A percentile compares a stretch with the other conserved stretches of the same genome.
Evolutionary conservation across 2,329 filamentous ascomycete genomes (phyloP).

Genomic region (Aspergillus chevalieri): DNA sequence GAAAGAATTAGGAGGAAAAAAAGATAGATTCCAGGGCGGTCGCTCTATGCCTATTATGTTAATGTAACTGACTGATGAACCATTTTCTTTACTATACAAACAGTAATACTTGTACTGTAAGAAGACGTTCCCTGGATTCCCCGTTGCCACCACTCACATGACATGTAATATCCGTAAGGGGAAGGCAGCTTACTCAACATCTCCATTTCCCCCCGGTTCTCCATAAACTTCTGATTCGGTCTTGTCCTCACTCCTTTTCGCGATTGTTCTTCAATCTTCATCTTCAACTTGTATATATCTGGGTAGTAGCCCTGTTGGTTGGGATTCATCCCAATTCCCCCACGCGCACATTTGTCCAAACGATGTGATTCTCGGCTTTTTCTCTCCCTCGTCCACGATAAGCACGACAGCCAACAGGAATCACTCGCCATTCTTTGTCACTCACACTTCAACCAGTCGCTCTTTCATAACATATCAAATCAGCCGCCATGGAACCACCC

Average conservation of each 20-base stretch:
- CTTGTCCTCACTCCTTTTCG: background rate
- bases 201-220: background rate
- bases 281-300: conserved; percentile 5
- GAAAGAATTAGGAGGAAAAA: background rate
- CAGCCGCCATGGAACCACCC: conserved; percentile 7
- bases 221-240: background rate
- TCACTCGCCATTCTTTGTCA: background rate
- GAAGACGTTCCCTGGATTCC: background rate
- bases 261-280: too few relatives aligned
- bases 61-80: too few relatives aligned
- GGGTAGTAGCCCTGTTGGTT: conserved; percentile 3
- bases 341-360: too few relatives aligned
- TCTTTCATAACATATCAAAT: too few relatives aligned
- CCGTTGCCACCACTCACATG: background rate
- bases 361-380: background rate
- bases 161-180: background rate
- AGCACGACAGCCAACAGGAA: background rate
- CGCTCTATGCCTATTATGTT: too few relatives aligned
- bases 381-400: too few relatives aligned
- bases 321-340: too few relatives aligned
- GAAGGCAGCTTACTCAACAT: background rate
- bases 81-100: too few relatives aligned
- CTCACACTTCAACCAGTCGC: background rate
- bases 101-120: too few relatives aligned
- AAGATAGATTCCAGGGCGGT: too few relatives aligned